Percentiles rank a stretch among this genome's conserved stretches.
These are phyloP conservation scores for Dryas drummondii DNA, from an alignment of 306 rosid species.

Conservation along the genomic window DNA sequence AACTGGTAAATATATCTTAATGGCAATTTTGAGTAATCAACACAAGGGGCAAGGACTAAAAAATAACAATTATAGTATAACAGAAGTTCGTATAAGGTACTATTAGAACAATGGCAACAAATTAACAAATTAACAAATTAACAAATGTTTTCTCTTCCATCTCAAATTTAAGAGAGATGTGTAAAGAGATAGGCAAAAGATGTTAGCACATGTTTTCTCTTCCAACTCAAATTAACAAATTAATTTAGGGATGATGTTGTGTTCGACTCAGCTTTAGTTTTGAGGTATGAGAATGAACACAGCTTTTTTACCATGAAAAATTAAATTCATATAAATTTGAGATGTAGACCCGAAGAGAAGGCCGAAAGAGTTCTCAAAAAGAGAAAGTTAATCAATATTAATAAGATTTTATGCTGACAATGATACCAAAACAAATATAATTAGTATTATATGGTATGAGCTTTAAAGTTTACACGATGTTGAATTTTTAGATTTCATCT, in stretches of 20 bases:
- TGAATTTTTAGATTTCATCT: background rate
- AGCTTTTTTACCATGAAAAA: slow-evolving; percentile 3
- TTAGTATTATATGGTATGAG: background rate
- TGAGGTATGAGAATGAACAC: background rate
- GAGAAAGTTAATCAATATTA: background rate
- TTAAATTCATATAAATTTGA: background rate
- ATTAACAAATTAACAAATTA: too few relatives aligned
- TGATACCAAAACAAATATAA: background rate
- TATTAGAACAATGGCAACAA: too few relatives aligned
- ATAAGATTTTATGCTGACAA: background rate
- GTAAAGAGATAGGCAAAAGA: too few relatives aligned
- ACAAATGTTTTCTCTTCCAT: too few relatives aligned
- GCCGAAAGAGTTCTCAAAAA: background rate
- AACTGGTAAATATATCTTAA: background rate
- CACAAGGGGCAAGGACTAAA: background rate
- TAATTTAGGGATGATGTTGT: background rate
- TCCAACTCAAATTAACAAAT: background rate
- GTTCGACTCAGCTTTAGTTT: background rate
- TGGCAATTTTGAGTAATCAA: slow-evolving; percentile 6
- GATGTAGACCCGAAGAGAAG: background rate
- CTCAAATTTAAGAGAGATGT: too few relatives aligned
- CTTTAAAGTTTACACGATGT: background rate
- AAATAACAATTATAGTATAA: background rate
- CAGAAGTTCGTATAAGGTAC: too few relatives aligned
- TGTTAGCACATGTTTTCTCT: background rate